phyloP scores from a whole-genome alignment of 257 asterid genomes.

The Capsicum pubescens region DNA sequence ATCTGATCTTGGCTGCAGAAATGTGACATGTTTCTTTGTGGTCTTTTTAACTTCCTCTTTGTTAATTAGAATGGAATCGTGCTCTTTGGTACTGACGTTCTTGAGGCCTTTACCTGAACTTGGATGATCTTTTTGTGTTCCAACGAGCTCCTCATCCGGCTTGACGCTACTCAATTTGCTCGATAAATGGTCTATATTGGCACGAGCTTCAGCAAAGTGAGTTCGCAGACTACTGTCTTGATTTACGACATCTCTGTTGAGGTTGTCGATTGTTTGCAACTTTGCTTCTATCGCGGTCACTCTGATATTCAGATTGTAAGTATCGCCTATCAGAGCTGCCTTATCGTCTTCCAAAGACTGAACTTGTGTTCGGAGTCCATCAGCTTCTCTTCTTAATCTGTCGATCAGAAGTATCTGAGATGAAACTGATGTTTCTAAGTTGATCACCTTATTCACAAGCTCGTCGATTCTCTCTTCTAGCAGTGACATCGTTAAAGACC shows the following conservation, averaged over 20 bases:
- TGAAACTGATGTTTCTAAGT: slow-evolving; percentile 58
- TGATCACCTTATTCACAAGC: slow-evolving; percentile 59
- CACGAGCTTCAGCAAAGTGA: slow-evolving; percentile 59
- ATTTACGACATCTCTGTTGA: slow-evolving; percentile 63
- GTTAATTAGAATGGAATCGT: not conserved
- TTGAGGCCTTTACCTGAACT: not conserved
- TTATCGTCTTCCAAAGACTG: slow-evolving; percentile 63
- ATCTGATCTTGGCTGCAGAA: slow-evolving; percentile 24
- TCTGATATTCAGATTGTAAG: slow-evolving; percentile 48
- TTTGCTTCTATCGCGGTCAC: slow-evolving; percentile 74
- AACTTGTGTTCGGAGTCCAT: slow-evolving; percentile 57
- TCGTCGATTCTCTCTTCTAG: slow-evolving; percentile 63
- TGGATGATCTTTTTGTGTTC: not conserved
- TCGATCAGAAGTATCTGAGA: slow-evolving; percentile 60
- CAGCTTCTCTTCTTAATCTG: slow-evolving; percentile 57
- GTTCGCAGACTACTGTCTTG: slow-evolving; percentile 58
- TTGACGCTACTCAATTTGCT: slow-evolving; percentile 55
- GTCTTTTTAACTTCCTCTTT: not conserved
- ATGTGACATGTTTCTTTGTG: slow-evolving; percentile 25
- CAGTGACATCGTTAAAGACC: slow-evolving; percentile 52
- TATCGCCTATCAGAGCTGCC: slow-evolving; percentile 43
- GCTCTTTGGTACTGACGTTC: slow-evolving; percentile 12
- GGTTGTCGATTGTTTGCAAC: slow-evolving; percentile 48
- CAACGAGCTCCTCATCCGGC: slow-evolving; percentile 62
- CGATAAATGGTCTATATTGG: slow-evolving; percentile 60